These are phyloP conservation scores for Grosmannia serpens DNA, from an alignment of 2,329 filamentous ascomycete species.

Conservation along the genomic window DNA sequence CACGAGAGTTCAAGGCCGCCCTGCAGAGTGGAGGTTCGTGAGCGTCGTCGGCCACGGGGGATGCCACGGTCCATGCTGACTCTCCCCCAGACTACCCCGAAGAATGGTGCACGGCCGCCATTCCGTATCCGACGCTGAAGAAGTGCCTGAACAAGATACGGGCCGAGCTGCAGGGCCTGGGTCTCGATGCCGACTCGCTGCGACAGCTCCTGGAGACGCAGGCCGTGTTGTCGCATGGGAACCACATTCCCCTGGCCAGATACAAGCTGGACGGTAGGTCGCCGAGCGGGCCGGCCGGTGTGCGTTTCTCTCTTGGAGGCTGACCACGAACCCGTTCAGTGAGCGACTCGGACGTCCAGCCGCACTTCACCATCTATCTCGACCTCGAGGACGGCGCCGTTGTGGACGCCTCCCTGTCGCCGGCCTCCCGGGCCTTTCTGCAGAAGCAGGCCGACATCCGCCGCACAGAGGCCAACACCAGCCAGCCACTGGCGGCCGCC, in stretches of 20 bases:
- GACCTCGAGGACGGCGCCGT: constrained; percentile 55
- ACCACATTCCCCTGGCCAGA: constrained; percentile 22
- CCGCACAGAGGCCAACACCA: not conserved
- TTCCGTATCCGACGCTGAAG: constrained; percentile 76
- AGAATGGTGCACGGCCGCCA: constrained; percentile 61
- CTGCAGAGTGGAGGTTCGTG: constrained; percentile 27
- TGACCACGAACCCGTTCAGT: constrained; percentile 3
- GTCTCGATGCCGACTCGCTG: constrained; percentile 61
- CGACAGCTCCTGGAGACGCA: constrained; percentile 47
- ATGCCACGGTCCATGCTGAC: not conserved
- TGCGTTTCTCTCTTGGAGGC: not conserved
- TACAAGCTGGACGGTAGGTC: constrained; percentile 42
- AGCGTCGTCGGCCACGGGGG: too few species aligned
- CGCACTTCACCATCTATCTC: constrained; percentile 59
- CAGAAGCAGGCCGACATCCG: constrained; percentile 38
- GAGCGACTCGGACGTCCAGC: constrained; percentile 34
- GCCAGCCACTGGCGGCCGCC: not conserved
- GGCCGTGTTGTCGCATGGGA: constrained; percentile 23
- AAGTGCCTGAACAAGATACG: constrained; percentile 79
- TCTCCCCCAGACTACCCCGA: constrained; percentile 50
- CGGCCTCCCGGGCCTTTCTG: constrained; percentile 52
- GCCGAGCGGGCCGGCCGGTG: too few species aligned
- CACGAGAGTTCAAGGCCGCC: constrained; percentile 60
- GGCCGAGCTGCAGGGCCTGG: constrained; percentile 56
- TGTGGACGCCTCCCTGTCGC: constrained; percentile 56